Conservation (phyloP, 2,329 filamentous ascomycete species). For the Talaromyces sp. region DNA sequence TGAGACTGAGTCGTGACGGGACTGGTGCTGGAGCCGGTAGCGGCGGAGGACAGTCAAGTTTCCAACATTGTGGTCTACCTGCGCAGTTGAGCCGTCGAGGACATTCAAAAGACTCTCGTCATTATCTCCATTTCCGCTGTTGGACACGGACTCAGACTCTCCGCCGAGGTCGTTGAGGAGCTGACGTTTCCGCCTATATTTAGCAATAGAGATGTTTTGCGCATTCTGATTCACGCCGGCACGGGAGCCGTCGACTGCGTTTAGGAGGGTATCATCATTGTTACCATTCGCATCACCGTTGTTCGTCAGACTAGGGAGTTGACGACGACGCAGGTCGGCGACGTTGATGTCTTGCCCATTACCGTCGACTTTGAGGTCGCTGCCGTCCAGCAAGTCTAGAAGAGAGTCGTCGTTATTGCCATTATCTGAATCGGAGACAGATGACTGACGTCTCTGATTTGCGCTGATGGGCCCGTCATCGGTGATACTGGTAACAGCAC, state of each 20-base stretch:
- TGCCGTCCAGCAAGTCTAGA: background rate
- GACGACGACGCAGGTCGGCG: background rate
- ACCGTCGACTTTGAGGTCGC: background rate
- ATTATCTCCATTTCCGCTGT: background rate
- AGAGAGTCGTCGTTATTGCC: background rate
- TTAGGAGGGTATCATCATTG: background rate
- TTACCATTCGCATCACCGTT: background rate
- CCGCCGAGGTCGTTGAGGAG: background rate
- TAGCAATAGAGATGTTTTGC: background rate
- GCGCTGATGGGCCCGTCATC: too few species aligned
- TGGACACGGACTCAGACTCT: background rate
- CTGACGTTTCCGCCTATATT: background rate
- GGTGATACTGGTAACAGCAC: too few species aligned
- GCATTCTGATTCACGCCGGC: background rate
- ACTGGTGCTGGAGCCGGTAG: background rate
- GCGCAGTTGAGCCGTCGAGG: background rate
- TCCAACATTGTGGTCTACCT: background rate
- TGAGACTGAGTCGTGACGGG: background rate
- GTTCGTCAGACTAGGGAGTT: background rate
- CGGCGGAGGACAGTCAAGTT: constrained; percentile 3
- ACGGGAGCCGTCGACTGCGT: background rate
- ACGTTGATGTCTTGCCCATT: background rate
- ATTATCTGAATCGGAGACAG: background rate
- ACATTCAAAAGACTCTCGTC: background rate
- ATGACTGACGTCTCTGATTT: background rate